These are phyloP conservation scores for Candida germanica DNA, from an alignment of 805 yeast genomes.

Conservation along the genomic window DNA sequence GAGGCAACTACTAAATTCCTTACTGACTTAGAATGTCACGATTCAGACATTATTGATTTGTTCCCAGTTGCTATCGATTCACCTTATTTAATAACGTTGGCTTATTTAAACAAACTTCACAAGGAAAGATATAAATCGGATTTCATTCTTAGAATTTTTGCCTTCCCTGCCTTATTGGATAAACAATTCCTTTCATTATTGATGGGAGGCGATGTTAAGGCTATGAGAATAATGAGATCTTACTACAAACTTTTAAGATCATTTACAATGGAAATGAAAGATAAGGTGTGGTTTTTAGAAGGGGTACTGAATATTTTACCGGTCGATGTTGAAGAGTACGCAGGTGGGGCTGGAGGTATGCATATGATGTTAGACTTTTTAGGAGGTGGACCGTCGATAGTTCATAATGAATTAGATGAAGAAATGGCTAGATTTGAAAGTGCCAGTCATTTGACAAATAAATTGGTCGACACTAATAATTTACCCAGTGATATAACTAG, in stretches of 20 bases:
- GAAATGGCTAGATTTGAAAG: slow-evolving; percentile 43
- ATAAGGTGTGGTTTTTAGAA: slow-evolving; percentile 89
- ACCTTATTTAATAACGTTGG: slow-evolving; percentile 84
- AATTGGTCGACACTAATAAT: slow-evolving; percentile 51
- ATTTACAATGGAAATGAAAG: slow-evolving; percentile 83
- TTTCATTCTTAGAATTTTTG: slow-evolving; percentile 81
- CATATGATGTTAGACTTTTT: slow-evolving; percentile 87
- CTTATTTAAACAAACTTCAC: slow-evolving; percentile 79
- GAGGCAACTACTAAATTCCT: slow-evolving; percentile 29
- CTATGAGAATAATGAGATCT: slow-evolving; percentile 87
- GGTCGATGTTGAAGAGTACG: slow-evolving; percentile 85
- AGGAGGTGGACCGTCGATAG: slow-evolving; percentile 59
- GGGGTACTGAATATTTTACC: slow-evolving; percentile 88
- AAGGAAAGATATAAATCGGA: slow-evolving; percentile 81
- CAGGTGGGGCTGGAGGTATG: slow-evolving; percentile 86
- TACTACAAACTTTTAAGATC: slow-evolving; percentile 79
- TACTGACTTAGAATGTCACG: slow-evolving; percentile 76
- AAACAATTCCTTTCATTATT: slow-evolving; percentile 71
- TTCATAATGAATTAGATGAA: slow-evolving; percentile 38
- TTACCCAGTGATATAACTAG: slow-evolving; percentile 55
- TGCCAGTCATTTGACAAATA: slow-evolving; percentile 42
- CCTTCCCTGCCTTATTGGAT: slow-evolving; percentile 90
- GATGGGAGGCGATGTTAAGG: slow-evolving; percentile 80
- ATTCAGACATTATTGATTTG: slow-evolving; percentile 76
- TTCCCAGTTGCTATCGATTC: slow-evolving; percentile 83